Evolutionary conservation across 2,329 filamentous ascomycete species (phyloP), one percentile per base, ranked within the genome.

Genomic region (Amesomyces nigricolor): DNA sequence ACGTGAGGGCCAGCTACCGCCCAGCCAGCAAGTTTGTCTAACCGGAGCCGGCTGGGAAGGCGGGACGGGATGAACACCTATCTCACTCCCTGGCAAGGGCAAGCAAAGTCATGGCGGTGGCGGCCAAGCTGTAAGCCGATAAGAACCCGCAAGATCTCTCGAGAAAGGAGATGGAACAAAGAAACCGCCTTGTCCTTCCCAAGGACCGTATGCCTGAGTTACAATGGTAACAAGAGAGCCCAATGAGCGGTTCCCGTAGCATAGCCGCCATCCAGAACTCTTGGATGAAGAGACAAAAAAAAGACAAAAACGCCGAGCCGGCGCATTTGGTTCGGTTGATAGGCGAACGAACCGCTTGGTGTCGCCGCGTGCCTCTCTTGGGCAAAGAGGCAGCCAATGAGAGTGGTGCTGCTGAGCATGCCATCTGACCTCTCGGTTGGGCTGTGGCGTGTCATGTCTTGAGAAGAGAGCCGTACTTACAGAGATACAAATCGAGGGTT

Each of bases 361-460:
- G 6, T 43, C 30, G 11, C 44, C 32, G 26, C 51, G 37, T 54
- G 46, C 22, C 42, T 51, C 17, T 35, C 8, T 16, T 7, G 8
- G 11, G 30, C 16, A n/a, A 11, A 19, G 22, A 26, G 30, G 22
- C 42, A 45, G 47, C 55, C 51, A 57, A 53, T 53, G 40, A 29
- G 13, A 26, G 39, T 11, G 5, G 46, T 26, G 7, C 45, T 40
- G 35, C 38, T 51, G 51, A 47, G 51, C 55, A 57, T 57, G 55
- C 54, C 55, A 53, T 53, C 55, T 57, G 55, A 53, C 55, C 55
- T 16, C 13, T 14, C 14, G 16, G 10, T 19, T 17, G 19, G 32
- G n/a, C 2, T 9, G 9, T 8, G n/a, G 52, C 39, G 30, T 39
- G 30, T 16, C 19, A 50, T 32, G 19, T 11, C 30, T 22, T 17